These are phyloP conservation scores for Chlorella sp. DNA, from an alignment of 139 green algal species.

Conservation along the genomic window DNA sequence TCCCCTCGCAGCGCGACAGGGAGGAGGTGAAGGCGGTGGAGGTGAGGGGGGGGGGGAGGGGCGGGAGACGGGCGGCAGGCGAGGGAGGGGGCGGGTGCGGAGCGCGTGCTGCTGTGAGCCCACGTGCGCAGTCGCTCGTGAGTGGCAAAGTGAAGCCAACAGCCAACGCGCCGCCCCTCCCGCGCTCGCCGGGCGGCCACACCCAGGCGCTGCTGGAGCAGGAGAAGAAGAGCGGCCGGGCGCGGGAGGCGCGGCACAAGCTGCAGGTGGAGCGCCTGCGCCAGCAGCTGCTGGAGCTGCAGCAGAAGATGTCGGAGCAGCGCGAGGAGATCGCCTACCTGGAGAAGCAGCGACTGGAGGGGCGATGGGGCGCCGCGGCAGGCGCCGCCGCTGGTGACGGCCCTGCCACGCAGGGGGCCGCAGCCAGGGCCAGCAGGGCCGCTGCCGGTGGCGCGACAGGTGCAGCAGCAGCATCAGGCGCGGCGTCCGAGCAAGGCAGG, in stretches of 20 bases:
- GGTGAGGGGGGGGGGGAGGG: too few species aligned
- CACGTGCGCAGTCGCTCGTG: too few species aligned
- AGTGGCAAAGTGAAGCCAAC: background rate
- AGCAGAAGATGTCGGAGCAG: constrained; percentile 70
- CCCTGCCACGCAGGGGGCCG: too few species aligned
- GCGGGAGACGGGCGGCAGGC: too few species aligned
- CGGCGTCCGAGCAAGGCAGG: too few species aligned
- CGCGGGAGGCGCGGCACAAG: constrained; percentile 71
- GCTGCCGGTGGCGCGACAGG: too few species aligned
- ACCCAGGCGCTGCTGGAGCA: constrained; percentile 67
- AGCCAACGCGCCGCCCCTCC: background rate
- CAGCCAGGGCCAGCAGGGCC: too few species aligned
- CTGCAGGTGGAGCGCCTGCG: constrained; percentile 82
- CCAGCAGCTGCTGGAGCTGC: constrained; percentile 73
- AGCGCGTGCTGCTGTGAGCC: too few species aligned
- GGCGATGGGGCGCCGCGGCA: constrained; percentile 6
- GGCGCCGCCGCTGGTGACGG: too few species aligned
- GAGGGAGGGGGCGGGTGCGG: too few species aligned
- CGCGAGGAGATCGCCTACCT: constrained; percentile 76
- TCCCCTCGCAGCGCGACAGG: constrained; percentile 83
- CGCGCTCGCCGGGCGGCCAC: too few species aligned
- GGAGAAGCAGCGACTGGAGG: constrained; percentile 65
- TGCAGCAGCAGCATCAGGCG: too few species aligned
- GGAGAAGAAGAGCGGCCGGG: constrained; percentile 58
- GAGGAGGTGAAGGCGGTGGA: constrained; percentile 47